These are phyloP conservation scores for Penicillium sp. DNA, from an alignment of 2,329 filamentous ascomycete genomes.

Conservation along the genomic window DNA sequence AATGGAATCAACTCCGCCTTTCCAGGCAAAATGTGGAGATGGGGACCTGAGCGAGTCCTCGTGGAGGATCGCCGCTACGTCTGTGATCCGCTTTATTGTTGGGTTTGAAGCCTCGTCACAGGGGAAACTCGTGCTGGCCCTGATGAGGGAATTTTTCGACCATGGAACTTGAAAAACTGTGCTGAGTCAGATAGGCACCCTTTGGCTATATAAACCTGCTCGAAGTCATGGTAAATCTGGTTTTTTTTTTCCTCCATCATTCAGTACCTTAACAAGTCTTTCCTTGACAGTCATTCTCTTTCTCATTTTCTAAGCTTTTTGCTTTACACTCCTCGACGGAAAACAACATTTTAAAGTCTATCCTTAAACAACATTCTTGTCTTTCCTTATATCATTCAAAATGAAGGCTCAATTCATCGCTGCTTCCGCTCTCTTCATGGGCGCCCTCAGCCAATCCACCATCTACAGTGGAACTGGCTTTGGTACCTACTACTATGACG, in stretches of 20 bases:
- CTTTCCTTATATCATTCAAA: constrained; percentile 3
- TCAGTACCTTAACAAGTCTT: not conserved
- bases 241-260: constrained; percentile 1
- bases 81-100: not conserved
- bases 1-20: constrained; percentile 1
- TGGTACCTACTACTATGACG: constrained; percentile 18
- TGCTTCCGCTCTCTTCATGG: constrained; percentile 7
- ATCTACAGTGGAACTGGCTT: constrained; percentile 15
- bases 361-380: not conserved
- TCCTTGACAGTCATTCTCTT: constrained; percentile 7
- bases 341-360: not conserved
- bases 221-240: not conserved
- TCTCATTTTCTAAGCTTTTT: not conserved
- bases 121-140: not conserved
- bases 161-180: not conserved
- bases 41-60: constrained; percentile 5
- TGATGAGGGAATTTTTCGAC: constrained; percentile 5
- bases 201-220: constrained; percentile 1
- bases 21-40: not conserved
- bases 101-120: not conserved
- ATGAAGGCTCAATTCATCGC: constrained; percentile 13
- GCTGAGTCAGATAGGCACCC: constrained; percentile 1
- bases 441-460: constrained; percentile 1
- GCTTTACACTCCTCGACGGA: not conserved
- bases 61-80: constrained; percentile 6